These are phyloP conservation scores for Colletotrichum sidae DNA, from an alignment of 2,329 filamentous ascomycete species.

Conservation along the genomic window DNA sequence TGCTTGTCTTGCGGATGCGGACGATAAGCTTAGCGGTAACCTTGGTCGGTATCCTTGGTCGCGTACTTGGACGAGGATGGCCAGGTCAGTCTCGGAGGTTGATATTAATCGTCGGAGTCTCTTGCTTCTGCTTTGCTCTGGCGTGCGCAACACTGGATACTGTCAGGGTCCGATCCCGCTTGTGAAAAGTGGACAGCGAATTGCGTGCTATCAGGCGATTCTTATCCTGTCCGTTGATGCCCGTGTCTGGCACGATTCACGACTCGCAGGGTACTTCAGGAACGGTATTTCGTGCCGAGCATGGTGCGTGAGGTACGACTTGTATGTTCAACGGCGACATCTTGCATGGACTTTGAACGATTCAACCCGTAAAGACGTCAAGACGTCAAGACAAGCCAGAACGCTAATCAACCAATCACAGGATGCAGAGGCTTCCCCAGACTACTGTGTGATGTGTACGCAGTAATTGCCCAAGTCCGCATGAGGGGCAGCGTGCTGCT, in stretches of 20 bases:
- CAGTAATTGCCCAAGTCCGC: too few relatives aligned
- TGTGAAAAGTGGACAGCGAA: constrained; percentile 8
- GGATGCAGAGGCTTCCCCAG: constrained; percentile 15
- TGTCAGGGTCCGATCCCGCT: not conserved
- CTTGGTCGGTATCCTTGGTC: not conserved
- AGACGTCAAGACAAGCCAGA: not conserved
- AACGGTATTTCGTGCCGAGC: too few relatives aligned
- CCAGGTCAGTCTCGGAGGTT: too few relatives aligned
- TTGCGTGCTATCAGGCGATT: not conserved
- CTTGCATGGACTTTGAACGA: not conserved
- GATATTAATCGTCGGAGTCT: too few relatives aligned
- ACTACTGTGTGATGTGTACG: too few relatives aligned
- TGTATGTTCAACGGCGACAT: not conserved
- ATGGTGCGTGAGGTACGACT: not conserved
- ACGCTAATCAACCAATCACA: constrained; percentile 23
- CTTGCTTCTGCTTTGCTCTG: too few relatives aligned
- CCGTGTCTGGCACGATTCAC: too few relatives aligned
- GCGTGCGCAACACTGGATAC: too few relatives aligned
- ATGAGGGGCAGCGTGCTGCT: not conserved
- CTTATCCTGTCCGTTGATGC: constrained; percentile 1
- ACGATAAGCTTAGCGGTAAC: constrained; percentile 18
- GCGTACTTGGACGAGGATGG: too few relatives aligned
- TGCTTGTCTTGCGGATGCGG: not conserved
- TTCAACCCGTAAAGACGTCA: not conserved
- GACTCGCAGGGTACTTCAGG: too few relatives aligned